Evolutionary conservation across 2,329 filamentous ascomycete species (phyloP).

Genomic region (Daldinia sp.): DNA sequence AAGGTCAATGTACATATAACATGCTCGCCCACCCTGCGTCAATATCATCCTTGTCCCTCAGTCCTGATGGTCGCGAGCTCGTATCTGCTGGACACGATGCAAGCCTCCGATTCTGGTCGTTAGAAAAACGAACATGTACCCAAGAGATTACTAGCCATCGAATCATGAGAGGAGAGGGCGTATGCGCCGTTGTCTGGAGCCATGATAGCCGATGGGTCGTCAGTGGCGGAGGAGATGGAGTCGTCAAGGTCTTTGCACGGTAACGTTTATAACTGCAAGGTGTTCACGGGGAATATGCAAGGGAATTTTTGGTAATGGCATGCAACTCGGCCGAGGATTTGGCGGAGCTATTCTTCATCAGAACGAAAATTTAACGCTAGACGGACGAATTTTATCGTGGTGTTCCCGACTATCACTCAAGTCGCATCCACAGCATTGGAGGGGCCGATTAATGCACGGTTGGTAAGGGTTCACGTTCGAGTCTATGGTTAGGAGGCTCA

Average conservation of each 20-base stretch:
- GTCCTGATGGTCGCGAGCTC: constrained; percentile 90
- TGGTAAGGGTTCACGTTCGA: constrained; percentile 11
- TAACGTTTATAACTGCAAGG: constrained; percentile 41
- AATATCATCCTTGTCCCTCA: constrained; percentile 90
- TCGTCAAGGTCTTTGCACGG: constrained; percentile 88
- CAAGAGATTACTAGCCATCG: constrained; percentile 95
- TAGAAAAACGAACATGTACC: constrained; percentile 93
- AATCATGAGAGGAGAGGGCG: constrained; percentile 94
- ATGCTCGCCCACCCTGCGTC: constrained; percentile 97
- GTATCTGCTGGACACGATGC: constrained; percentile 97
- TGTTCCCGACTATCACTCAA: constrained; percentile 10
- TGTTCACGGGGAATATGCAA: not conserved
- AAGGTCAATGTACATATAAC: constrained; percentile 98
- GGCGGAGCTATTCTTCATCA: constrained; percentile 21
- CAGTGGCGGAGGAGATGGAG: constrained; percentile 91
- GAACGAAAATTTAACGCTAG: constrained; percentile 13
- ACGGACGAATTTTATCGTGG: constrained; percentile 12
- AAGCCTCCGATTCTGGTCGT: constrained; percentile 93
- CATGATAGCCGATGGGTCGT: constrained; percentile 95
- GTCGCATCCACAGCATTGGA: constrained; percentile 12
- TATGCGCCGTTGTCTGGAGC: constrained; percentile 95
- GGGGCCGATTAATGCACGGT: constrained; percentile 16
- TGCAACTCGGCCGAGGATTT: constrained; percentile 22
- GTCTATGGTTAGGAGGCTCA: constrained; percentile 19
- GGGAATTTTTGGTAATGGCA: constrained; percentile 15